Conservation (phyloP, 1,139 yeast species). For the Pneumocystis sp. region DNA sequence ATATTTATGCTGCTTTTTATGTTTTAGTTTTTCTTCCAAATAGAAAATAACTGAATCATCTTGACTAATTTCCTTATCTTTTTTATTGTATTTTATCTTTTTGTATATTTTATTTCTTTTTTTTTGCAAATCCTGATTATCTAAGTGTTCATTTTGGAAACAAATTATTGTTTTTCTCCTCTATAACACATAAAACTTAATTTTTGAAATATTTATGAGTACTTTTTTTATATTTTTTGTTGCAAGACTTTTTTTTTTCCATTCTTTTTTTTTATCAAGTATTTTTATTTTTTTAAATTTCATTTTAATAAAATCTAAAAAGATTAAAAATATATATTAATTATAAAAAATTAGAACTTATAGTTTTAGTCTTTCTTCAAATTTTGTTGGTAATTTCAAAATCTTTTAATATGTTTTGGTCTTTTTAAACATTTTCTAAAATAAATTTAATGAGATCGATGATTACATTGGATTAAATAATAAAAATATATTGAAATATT, state of each 20-base stretch:
- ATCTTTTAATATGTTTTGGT: neutral
- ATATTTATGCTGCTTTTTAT: neutral
- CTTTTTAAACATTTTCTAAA: neutral
- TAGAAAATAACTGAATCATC: neutral
- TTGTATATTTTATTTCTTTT: neutral
- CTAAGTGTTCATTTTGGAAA: neutral
- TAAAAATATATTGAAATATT: no score
- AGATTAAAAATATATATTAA: neutral
- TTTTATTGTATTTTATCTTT: neutral
- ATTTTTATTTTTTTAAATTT: no score
- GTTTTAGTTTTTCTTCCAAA: neutral
- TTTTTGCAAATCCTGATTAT: neutral
- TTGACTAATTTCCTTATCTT: neutral
- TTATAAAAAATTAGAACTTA: neutral
- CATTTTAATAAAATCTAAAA: no score
- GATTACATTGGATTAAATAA: no score
- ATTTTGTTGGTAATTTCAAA: neutral
- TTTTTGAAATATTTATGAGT: neutral
- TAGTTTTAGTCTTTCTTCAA: neutral
- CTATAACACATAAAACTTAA: neutral
- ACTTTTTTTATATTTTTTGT: neutral
- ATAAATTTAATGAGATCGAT: neutral
- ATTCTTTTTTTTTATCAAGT: no score
- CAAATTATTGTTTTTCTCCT: neutral
- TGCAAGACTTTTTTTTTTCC: neutral